Percentiles rank a stretch among this genome's conserved stretches.
Conservation (phyloP, 441 rosid genomes). For the Pelargonium citronellum region DNA sequence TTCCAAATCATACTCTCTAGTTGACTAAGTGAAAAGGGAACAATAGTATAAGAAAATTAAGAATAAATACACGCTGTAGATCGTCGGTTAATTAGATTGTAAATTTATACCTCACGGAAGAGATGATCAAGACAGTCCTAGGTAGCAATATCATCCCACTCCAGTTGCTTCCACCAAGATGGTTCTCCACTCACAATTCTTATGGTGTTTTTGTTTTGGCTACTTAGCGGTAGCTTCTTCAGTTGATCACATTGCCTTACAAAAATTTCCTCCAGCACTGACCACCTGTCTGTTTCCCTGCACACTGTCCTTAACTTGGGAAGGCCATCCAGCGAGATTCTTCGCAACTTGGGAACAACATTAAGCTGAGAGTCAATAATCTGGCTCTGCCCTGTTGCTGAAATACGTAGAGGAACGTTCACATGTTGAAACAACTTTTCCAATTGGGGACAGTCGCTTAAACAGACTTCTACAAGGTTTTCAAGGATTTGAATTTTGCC, state of each 20-base stretch:
- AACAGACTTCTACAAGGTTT: conserved; percentile 24
- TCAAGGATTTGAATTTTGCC: conserved; percentile 19
- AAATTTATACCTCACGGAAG: background rate
- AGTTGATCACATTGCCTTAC: conserved; percentile 18
- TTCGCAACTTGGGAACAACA: conserved; percentile 16
- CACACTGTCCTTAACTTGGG: conserved; percentile 19
- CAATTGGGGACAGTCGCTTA: conserved; percentile 24
- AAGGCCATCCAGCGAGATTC: conserved; percentile 18
- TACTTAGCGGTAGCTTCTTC: conserved; percentile 19
- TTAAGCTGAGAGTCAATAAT: background rate
- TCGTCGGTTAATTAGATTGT: too few species aligned
- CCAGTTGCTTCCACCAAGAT: conserved; percentile 29
- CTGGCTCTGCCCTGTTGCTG: too few species aligned
- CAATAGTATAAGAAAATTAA: too few species aligned
- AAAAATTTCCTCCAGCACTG: conserved; percentile 10
- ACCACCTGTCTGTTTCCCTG: background rate
- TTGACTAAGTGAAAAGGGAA: too few species aligned
- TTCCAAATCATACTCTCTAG: too few species aligned
- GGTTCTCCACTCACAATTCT: conserved; percentile 25
- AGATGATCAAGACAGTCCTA: background rate
- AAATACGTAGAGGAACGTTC: too few species aligned
- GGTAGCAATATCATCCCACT: conserved; percentile 18
- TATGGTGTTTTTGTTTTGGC: conserved; percentile 13
- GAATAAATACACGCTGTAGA: too few species aligned
- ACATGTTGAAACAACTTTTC: conserved; percentile 19